A percentile compares a stretch with the other conserved stretches of the same genome.
These are phyloP conservation scores for Lentinula novae-zelandiae DNA, from an alignment of 1,284 basidiomycete species.

Conservation along the genomic window DNA sequence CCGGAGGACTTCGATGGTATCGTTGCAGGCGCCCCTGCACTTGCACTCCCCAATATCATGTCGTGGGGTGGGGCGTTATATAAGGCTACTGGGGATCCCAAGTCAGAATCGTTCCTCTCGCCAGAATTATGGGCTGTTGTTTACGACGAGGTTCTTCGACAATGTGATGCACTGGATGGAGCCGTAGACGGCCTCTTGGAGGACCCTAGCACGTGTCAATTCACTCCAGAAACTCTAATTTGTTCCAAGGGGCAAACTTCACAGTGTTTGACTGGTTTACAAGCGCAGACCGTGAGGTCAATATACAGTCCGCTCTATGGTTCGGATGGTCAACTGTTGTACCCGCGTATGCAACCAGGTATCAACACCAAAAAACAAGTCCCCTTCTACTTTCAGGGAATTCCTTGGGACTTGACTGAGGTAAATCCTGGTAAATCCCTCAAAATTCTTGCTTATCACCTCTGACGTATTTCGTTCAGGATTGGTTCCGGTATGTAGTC, in stretches of 20 bases:
- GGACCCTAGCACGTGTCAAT: constrained; percentile 26
- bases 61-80: constrained; percentile 9
- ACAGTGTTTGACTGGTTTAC: constrained; percentile 12
- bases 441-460: background rate
- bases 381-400: constrained; percentile 8
- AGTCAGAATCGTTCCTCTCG: constrained; percentile 11
- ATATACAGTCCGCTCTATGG: constrained; percentile 14
- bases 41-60: constrained; percentile 12
- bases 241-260: constrained; percentile 12
- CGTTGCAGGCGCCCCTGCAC: constrained; percentile 17
- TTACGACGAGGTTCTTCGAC: constrained; percentile 23
- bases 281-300: constrained; percentile 15
- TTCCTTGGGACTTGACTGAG: constrained; percentile 9
- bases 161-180: constrained; percentile 34
- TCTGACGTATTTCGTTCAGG: constrained; percentile 1
- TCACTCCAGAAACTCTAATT: constrained; percentile 22
- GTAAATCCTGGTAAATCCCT: background rate
- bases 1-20: constrained; percentile 22
- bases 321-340: constrained; percentile 10
- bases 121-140: constrained; percentile 8
- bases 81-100: background rate
- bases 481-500: constrained; percentile 17
- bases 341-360: constrained; percentile 19
- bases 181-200: constrained; percentile 28
- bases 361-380: constrained; percentile 6